Evolutionary conservation across 495 filamentous ascomycete species (phyloP).

Genomic region (Penicillium coprophilum): DNA sequence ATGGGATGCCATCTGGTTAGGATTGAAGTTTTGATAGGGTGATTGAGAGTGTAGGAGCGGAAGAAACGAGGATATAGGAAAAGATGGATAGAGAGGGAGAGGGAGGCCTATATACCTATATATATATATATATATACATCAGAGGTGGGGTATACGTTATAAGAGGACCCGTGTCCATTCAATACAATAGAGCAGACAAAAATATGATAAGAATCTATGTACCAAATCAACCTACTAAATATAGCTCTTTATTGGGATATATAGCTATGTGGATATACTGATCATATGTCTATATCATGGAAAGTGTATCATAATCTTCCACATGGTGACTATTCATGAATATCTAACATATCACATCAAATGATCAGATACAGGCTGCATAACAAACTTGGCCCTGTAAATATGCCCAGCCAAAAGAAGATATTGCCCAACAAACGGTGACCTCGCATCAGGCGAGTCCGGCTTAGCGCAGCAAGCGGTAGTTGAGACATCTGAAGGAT

Average conservation of each 20-base stretch:
- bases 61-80: background rate
- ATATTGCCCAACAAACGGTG: conserved; percentile 64
- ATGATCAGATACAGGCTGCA: conserved; percentile 71
- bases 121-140: background rate
- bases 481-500: conserved; percentile 59
- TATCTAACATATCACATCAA: conserved; percentile 28
- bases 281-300: background rate
- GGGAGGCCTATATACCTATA: too few relatives aligned
- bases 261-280: background rate
- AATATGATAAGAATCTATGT: background rate
- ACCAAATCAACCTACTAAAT: background rate
- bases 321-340: background rate
- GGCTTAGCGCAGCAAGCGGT: conserved; percentile 60
- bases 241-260: too few relatives aligned
- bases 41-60: background rate
- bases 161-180: background rate
- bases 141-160: background rate
- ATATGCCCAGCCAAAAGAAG: conserved; percentile 72
- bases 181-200: too few relatives aligned
- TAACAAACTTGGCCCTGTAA: conserved; percentile 67
- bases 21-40: background rate
- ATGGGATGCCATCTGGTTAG: conserved; percentile 47
- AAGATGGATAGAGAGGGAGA: too few relatives aligned
- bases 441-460: conserved; percentile 60
- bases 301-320: background rate